Evolutionary conservation across 164 flowering plant genomes (phyloP).

Genomic region (Piper longum): DNA sequence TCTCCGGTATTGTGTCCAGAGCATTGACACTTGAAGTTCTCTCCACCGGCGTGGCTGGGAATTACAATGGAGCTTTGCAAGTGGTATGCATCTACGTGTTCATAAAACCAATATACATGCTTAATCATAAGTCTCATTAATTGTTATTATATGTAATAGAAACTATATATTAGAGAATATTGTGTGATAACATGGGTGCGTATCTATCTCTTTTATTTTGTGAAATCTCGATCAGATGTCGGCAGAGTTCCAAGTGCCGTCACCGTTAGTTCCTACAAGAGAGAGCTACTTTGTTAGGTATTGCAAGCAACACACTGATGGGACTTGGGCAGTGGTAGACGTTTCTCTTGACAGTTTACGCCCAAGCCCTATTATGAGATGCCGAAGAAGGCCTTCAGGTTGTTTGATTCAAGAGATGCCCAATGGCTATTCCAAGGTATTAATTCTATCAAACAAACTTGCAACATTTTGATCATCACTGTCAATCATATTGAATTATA

Average conservation of each 20-base stretch:
- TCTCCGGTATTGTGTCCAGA: constrained; percentile 65
- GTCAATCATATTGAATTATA: too few species aligned
- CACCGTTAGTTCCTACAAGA: constrained; percentile 77
- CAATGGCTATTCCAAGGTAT: constrained; percentile 74
- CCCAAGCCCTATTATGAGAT: constrained; percentile 27
- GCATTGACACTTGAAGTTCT: constrained; percentile 62
- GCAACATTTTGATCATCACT: too few species aligned
- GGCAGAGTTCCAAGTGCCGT: constrained; percentile 62
- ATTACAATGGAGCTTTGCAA: constrained; percentile 81
- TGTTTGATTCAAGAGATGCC: constrained; percentile 70
- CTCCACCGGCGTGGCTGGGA: constrained; percentile 81
- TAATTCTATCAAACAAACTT: too few species aligned
- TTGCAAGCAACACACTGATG: constrained; percentile 65
- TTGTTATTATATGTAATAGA: too few species aligned
- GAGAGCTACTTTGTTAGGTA: constrained; percentile 59
- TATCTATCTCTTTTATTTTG: too few species aligned
- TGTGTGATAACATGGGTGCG: too few species aligned
- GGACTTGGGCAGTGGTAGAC: constrained; percentile 81
- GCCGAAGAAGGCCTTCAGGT: constrained; percentile 74
- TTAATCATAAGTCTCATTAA: too few species aligned
- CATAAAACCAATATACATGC: too few species aligned
- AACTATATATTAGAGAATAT: too few species aligned
- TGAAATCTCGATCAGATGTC: constrained; percentile 3
- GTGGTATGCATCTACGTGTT: constrained; percentile 33
- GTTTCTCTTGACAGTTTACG: constrained; percentile 61